A percentile compares a stretch with the other conserved stretches of the same genome.
phyloP scores from a whole-genome alignment of 1,284 basidiomycete genomes.

The Phlebopus sp. region DNA sequence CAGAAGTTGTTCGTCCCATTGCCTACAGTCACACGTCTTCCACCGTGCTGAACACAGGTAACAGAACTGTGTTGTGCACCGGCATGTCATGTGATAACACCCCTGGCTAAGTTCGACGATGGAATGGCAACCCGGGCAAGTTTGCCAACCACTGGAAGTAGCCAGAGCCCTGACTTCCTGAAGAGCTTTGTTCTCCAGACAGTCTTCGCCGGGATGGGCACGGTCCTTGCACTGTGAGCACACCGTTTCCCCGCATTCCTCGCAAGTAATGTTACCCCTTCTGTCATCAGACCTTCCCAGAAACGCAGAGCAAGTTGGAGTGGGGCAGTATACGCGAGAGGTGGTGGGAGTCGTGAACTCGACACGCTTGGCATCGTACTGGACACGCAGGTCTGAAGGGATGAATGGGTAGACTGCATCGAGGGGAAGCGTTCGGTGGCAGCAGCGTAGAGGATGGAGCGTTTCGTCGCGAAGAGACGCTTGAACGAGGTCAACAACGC shows the following conservation, averaged over 20 bases:
- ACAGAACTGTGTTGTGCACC: constrained; percentile 41
- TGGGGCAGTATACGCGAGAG: constrained; percentile 42
- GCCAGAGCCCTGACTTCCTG: constrained; percentile 34
- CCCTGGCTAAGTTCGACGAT: constrained; percentile 40
- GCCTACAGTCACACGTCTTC: constrained; percentile 35
- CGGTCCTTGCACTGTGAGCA: constrained; percentile 34
- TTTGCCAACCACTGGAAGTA: constrained; percentile 37
- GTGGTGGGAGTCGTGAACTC: constrained; percentile 33
- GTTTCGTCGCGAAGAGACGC: constrained; percentile 37
- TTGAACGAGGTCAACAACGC: constrained; percentile 37
- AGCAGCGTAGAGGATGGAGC: constrained; percentile 44
- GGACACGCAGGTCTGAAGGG: constrained; percentile 17
- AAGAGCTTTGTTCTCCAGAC: constrained; percentile 21
- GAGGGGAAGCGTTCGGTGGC: constrained; percentile 33
- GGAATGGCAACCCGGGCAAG: constrained; percentile 40
- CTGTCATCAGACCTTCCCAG: constrained; percentile 31
- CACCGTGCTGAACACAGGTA: constrained; percentile 37
- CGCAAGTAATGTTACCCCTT: constrained; percentile 14
- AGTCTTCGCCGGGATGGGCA: constrained; percentile 15
- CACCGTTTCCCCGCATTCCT: constrained; percentile 28
- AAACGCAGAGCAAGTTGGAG: constrained; percentile 37
- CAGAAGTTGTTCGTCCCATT: constrained; percentile 40
- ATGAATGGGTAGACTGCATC: constrained; percentile 29
- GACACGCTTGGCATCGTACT: constrained; percentile 30
- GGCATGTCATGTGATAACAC: constrained; percentile 41